These are phyloP conservation scores for Daldinia childiae DNA, from an alignment of 495 filamentous ascomycete genomes.

Conservation along the genomic window DNA sequence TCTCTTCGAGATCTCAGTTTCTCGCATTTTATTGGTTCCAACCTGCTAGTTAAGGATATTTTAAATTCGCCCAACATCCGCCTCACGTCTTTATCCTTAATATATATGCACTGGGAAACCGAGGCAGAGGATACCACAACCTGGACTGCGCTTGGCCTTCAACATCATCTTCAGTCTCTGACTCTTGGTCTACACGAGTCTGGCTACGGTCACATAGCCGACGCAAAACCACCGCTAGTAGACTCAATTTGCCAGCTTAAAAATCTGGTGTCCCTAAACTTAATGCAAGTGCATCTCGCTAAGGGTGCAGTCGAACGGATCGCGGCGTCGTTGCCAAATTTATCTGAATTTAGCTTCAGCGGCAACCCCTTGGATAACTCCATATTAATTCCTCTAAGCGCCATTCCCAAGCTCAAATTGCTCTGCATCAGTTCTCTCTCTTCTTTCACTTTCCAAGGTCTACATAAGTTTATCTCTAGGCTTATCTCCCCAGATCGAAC, in stretches of 20 bases:
- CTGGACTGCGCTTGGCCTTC: slow-evolving; percentile 37
- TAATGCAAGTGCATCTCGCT: slow-evolving; percentile 40
- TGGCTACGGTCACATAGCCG: slow-evolving; percentile 57
- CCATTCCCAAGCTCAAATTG: slow-evolving; percentile 52
- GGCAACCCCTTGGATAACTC: slow-evolving; percentile 60
- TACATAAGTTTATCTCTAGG: slow-evolving; percentile 57
- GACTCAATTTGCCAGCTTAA: slow-evolving; percentile 55
- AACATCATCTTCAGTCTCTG: slow-evolving; percentile 42
- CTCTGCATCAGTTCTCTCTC: slow-evolving; percentile 60
- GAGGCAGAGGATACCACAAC: slow-evolving; percentile 6
- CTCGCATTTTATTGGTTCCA: slow-evolving; percentile 58
- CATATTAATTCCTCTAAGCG: slow-evolving; percentile 56
- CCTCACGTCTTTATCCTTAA: slow-evolving; percentile 40
- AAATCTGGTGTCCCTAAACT: slow-evolving; percentile 44
- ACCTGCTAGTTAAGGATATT: slow-evolving; percentile 62
- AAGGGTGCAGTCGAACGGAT: slow-evolving; percentile 29
- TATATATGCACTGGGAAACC: slow-evolving; percentile 27
- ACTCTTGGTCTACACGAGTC: slow-evolving; percentile 58
- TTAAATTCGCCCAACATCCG: slow-evolving; percentile 49
- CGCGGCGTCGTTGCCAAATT: slow-evolving; percentile 49
- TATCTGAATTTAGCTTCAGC: slow-evolving; percentile 67
- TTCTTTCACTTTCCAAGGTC: slow-evolving; percentile 55
- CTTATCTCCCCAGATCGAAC: slow-evolving; percentile 50
- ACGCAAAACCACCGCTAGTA: slow-evolving; percentile 54
- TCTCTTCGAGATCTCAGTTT: slow-evolving; percentile 62